A percentile compares a stretch with the other conserved stretches of the same genome.
These are phyloP conservation scores for Colletotrichum sp. DNA, from an alignment of 2,329 filamentous ascomycete species.

Conservation along the genomic window DNA sequence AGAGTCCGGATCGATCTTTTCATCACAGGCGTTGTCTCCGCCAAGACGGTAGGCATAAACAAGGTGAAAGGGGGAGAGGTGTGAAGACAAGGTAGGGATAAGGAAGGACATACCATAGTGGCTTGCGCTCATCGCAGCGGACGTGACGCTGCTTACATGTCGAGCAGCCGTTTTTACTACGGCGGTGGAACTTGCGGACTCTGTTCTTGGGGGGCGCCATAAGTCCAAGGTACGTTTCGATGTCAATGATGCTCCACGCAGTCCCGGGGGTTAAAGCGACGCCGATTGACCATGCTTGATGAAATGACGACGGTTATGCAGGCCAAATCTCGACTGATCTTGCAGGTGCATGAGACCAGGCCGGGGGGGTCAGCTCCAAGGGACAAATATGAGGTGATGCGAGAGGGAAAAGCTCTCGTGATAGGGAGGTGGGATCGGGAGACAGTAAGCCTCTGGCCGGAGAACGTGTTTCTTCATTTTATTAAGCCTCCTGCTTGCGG, in stretches of 20 bases:
- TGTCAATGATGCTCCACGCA: constrained; percentile 17
- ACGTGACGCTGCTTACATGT: constrained; percentile 47
- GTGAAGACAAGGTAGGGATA: neutral
- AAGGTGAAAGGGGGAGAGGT: neutral
- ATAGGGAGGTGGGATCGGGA: neutral
- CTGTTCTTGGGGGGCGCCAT: constrained; percentile 41
- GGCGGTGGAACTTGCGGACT: constrained; percentile 41
- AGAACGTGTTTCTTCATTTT: neutral
- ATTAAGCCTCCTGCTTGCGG: neutral
- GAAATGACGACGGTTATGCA: neutral
- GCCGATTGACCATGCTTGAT: constrained; percentile 17
- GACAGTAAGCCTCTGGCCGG: neutral
- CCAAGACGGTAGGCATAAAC: neutral
- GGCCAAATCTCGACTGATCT: neutral
- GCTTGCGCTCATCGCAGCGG: constrained; percentile 50
- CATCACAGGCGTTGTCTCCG: neutral
- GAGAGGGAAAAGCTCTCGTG: neutral
- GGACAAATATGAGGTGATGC: neutral
- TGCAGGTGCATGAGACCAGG: constrained; percentile 9
- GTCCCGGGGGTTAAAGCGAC: constrained; percentile 9
- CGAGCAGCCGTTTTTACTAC: constrained; percentile 41
- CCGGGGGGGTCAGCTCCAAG: neutral
- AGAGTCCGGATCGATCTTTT: neutral
- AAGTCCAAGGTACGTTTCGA: neutral
- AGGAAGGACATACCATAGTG: constrained; percentile 44